Conservation (phyloP, 1,139 yeast species). For the Wickerhamomyces sp. region DNA sequence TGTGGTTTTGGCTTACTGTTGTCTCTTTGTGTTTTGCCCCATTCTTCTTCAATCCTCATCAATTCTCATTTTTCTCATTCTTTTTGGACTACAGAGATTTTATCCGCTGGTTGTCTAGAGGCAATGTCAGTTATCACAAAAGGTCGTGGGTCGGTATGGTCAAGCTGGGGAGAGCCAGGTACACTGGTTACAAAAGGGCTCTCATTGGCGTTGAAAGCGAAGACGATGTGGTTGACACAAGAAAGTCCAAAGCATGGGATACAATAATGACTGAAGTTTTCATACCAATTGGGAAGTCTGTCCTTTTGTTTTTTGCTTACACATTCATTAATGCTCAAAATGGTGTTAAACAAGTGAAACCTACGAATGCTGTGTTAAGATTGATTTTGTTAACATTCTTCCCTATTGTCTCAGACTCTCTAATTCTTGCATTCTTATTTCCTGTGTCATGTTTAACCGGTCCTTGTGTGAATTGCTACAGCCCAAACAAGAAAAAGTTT, state of each 20-base stretch:
- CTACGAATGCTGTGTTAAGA: slow-evolving; percentile 51
- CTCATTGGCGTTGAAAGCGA: slow-evolving; percentile 31
- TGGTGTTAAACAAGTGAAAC: slow-evolving; percentile 44
- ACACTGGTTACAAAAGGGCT: slow-evolving; percentile 61
- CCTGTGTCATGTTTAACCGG: slow-evolving; percentile 44
- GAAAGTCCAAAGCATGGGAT: slow-evolving; percentile 44
- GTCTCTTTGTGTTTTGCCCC: slow-evolving; percentile 74
- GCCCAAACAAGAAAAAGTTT: slow-evolving; percentile 25
- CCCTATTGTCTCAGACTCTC: slow-evolving; percentile 49
- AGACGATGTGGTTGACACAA: slow-evolving; percentile 23
- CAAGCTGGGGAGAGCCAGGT: slow-evolving; percentile 47
- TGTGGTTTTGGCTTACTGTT: slow-evolving; percentile 83
- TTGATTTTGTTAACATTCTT: slow-evolving; percentile 42
- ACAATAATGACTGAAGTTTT: slow-evolving; percentile 48
- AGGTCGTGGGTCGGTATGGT: slow-evolving; percentile 61
- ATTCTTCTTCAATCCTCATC: slow-evolving; percentile 81
- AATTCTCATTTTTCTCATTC: slow-evolving; percentile 64
- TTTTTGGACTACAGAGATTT: slow-evolving; percentile 66
- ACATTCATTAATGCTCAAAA: slow-evolving; percentile 68
- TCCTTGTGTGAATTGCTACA: slow-evolving; percentile 38
- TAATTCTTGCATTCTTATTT: slow-evolving; percentile 38
- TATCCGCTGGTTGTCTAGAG: slow-evolving; percentile 64
- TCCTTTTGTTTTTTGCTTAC: slow-evolving; percentile 51
- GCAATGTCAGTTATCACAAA: slow-evolving; percentile 45
- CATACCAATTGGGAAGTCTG: slow-evolving; percentile 40